phyloP scores from a whole-genome alignment of 2,329 filamentous ascomycete genomes.

The Cordyceps farinosa region DNA sequence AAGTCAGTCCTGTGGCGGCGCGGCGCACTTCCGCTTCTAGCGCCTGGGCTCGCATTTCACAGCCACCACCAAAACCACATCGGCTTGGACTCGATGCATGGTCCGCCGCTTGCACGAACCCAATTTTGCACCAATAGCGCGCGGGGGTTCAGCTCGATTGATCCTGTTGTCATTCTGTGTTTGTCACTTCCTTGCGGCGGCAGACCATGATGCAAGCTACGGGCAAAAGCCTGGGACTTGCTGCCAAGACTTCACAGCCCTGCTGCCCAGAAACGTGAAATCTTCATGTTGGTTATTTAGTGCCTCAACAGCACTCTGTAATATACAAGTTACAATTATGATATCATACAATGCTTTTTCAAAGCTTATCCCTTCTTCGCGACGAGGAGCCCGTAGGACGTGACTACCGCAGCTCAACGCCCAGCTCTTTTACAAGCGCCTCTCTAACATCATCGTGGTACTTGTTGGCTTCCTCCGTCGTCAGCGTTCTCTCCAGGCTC shows the following conservation, averaged over 20 bases:
- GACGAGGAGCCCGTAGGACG: too few relatives aligned
- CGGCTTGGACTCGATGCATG: not conserved
- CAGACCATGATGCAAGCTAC: not conserved
- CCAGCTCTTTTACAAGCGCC: conserved; percentile 65
- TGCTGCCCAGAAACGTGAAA: not conserved
- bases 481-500: conserved; percentile 86
- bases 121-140: not conserved
- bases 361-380: not conserved
- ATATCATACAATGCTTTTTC: not conserved
- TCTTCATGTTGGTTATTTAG: not conserved
- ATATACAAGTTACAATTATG: not conserved
- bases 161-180: not conserved
- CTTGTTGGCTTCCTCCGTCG: conserved; percentile 72
- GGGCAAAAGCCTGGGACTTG: not conserved
- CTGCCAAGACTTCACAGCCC: too few relatives aligned
- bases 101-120: not conserved
- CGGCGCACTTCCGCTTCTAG: not conserved
- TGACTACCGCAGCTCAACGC: conserved; percentile 60
- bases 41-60: not conserved
- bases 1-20: not conserved
- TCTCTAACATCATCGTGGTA: conserved; percentile 67
- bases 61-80: conserved; percentile 6
- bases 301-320: not conserved
- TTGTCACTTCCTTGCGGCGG: not conserved
- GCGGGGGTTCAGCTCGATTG: not conserved